A percentile compares a stretch with the other conserved stretches of the same genome.
Evolutionary conservation across 257 asterid genomes (phyloP).

Genomic region (Solanum sitiens): DNA sequence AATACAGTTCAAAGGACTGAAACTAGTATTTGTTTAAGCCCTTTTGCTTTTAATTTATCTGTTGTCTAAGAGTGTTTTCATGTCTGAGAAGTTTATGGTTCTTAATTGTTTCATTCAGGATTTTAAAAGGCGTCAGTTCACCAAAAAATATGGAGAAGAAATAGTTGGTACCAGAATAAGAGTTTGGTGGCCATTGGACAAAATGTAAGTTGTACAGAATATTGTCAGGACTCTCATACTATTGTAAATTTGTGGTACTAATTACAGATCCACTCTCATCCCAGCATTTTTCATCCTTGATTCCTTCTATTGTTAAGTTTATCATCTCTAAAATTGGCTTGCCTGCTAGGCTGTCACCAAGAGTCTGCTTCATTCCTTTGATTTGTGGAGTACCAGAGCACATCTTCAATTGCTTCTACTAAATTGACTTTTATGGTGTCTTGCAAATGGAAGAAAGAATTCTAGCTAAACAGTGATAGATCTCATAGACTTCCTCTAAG

Average conservation of each 20-base stretch:
- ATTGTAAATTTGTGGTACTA: background rate
- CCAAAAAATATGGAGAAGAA: slow-evolving; percentile 29
- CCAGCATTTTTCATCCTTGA: background rate
- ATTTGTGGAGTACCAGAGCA: background rate
- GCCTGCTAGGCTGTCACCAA: background rate
- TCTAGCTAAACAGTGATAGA: background rate
- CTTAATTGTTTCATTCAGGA: slow-evolving; percentile 15
- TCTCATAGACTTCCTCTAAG: background rate
- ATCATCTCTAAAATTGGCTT: background rate
- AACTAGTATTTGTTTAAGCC: background rate
- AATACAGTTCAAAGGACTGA: background rate
- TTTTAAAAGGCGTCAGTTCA: slow-evolving; percentile 3
- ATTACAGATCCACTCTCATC: background rate
- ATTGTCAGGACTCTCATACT: background rate
- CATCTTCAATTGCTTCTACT: background rate
- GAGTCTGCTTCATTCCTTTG: background rate
- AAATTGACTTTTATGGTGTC: background rate
- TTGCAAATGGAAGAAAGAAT: background rate
- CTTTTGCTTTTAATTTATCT: background rate
- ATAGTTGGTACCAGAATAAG: slow-evolving; percentile 38
- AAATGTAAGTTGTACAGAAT: slow-evolving; percentile 20
- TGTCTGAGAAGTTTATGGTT: background rate
- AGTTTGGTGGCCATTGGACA: slow-evolving; percentile 45
- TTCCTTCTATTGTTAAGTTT: background rate
- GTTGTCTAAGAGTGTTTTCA: background rate